Base-by-base conservation (phyloP, 1,284 basidiomycete species). In the Stygiomarasmius scandens region DNA sequence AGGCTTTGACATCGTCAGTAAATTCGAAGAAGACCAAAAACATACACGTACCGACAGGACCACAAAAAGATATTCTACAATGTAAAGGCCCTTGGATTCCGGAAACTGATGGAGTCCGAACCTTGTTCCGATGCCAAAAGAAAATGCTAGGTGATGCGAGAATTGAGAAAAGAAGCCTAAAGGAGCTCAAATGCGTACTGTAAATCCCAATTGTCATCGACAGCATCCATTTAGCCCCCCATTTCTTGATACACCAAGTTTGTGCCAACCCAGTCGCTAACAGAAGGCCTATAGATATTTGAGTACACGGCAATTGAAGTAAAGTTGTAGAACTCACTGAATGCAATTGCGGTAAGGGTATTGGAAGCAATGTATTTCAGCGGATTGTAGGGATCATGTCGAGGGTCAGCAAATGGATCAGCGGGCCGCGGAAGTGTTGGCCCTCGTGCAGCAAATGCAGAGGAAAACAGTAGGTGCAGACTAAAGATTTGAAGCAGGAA, bases 191-290 rank as follows among this genome's bases (percentile, higher is more conserved):
- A 27, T 19, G 67, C 80, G 61, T 60, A 81, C 84, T 80, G 67
- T 82, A 88, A 29, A 76, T 76, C 22, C 88, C 87, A 51, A 89
- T 82, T n/a, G 83, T 76, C 79, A 89, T 83, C 22, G 79, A 73
- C 24, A 83, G 64, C 85, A 90, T 87, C 72, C 79, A 89, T 63
- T 76, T 80, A 5, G 82, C 81, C 2, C 84, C 81, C 62, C 77
- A 79, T 63, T 73, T 77, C 60, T 66, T 76, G 58, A 77, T 76
- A 65, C 77, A 74, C 54, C 72, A 76, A 2, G 80, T 76, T 65
- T 89, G 81, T 1, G 72, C 60, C 22, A 86, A 58, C n/a, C 79
- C 85, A 9, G 79, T 77, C 1, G 73, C n/a, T 24, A 86, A 63
- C 47, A 87, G 74, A 14, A 87, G 71, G 38, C 69, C 82, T 83